Evolutionary conservation across 192 early-diverging fungal genomes (phyloP).

Genomic region (Linnemannia zychae): DNA sequence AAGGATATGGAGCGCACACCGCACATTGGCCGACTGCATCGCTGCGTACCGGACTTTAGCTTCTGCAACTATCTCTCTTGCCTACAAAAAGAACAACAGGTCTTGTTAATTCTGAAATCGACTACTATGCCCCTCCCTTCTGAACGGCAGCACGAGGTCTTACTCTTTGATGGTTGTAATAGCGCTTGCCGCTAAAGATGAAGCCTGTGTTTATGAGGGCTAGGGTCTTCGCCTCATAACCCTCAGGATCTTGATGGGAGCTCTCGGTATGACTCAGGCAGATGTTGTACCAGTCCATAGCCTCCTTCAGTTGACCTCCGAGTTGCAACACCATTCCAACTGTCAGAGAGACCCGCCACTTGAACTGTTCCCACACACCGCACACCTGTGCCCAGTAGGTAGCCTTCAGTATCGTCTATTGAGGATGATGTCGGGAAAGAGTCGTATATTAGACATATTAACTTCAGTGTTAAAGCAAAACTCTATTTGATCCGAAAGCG

Average conservation of each 20-base stretch:
- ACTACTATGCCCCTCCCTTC: no score
- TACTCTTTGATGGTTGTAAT: constrained; percentile 27
- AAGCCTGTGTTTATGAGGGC: constrained; percentile 38
- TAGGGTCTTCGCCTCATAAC: constrained; percentile 45
- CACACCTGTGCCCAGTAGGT: constrained; percentile 35
- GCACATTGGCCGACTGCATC: constrained; percentile 14
- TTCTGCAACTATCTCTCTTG: constrained; percentile 23
- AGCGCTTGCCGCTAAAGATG: constrained; percentile 37
- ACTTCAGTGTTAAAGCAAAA: neutral
- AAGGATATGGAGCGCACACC: constrained; percentile 42
- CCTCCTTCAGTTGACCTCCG: constrained; percentile 40
- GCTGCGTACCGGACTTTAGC: constrained; percentile 21
- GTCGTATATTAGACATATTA: neutral
- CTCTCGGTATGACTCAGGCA: constrained; percentile 26
- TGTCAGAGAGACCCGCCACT: constrained; percentile 35
- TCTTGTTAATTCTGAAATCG: neutral
- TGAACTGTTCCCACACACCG: constrained; percentile 29
- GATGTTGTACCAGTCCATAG: constrained; percentile 46
- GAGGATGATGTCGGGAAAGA: no score
- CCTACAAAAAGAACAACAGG: neutral
- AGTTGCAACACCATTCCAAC: constrained; percentile 46
- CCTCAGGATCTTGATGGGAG: constrained; percentile 34
- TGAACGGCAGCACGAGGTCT: neutral
- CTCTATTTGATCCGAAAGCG: neutral
- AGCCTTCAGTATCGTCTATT: constrained; percentile 45